Conservation (phyloP, 169 alveolate species). For the Plasmodium adleri region DNA sequence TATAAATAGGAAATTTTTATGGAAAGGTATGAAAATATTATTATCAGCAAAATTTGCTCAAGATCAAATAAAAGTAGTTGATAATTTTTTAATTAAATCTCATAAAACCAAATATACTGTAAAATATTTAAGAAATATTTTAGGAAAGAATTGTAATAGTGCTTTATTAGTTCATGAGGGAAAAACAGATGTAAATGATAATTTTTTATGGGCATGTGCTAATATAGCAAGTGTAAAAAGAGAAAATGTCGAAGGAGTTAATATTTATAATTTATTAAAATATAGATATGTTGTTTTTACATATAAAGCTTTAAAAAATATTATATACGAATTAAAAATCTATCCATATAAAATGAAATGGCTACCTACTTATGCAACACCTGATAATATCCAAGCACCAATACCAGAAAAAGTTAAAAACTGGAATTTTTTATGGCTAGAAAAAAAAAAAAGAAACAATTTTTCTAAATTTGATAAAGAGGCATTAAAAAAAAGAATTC, state of each 20-base stretch:
- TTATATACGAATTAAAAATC: conserved; percentile 82
- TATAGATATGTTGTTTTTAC: conserved; percentile 89
- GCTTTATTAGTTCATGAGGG: conserved; percentile 90
- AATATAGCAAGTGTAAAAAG: conserved; percentile 88
- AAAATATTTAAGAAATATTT: conserved; percentile 81
- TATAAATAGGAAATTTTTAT: conserved; percentile 83
- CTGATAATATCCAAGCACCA: conserved; percentile 87
- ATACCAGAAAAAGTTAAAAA: conserved; percentile 85
- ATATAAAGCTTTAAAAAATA: conserved; percentile 87
- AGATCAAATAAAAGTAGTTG: conserved; percentile 89
- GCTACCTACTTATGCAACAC: conserved; percentile 89
- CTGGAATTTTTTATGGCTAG: conserved; percentile 89
- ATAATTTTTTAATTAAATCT: conserved; percentile 84
- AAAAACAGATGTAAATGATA: conserved; percentile 86
- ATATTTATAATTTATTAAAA: conserved; percentile 87
- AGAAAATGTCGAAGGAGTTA: conserved; percentile 88
- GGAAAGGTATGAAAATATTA: conserved; percentile 86
- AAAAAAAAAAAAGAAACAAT: conserved; percentile 77
- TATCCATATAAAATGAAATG: conserved; percentile 88
- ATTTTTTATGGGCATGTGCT: conserved; percentile 92
- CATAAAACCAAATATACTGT: conserved; percentile 91
- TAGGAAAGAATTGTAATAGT: conserved; percentile 88
- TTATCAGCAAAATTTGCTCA: conserved; percentile 91
- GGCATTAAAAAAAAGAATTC: conserved; percentile 81
- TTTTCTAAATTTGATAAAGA: conserved; percentile 70